Conservation (phyloP, 805 yeast species). For the Diddensiella caesifluorescens region DNA sequence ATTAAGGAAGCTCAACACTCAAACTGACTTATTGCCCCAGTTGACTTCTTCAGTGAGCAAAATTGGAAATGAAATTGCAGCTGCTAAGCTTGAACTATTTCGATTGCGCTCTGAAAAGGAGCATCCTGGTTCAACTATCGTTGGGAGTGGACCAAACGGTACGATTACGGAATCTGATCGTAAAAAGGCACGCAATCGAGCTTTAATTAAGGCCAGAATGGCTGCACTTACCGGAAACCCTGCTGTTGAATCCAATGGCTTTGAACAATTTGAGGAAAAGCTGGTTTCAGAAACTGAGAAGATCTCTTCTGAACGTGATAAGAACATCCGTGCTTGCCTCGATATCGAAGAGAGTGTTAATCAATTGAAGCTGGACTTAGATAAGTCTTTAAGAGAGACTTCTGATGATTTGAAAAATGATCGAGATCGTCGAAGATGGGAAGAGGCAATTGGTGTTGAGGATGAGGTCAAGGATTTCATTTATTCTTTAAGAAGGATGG, state of each 20-base stretch:
- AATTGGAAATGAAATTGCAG: slow-evolving; percentile 63
- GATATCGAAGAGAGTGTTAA: slow-evolving; percentile 71
- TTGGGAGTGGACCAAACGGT: slow-evolving; percentile 86
- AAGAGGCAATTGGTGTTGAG: slow-evolving; percentile 70
- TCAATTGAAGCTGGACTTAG: slow-evolving; percentile 51
- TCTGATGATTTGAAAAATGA: slow-evolving; percentile 29
- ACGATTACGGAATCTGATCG: slow-evolving; percentile 78
- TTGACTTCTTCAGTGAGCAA: slow-evolving; percentile 58
- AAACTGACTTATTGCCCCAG: slow-evolving; percentile 67
- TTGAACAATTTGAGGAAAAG: slow-evolving; percentile 50
- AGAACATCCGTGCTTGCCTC: slow-evolving; percentile 53
- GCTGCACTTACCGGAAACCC: slow-evolving; percentile 85
- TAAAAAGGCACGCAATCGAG: slow-evolving; percentile 73
- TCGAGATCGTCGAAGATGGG: slow-evolving; percentile 69
- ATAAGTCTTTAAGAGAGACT: slow-evolving; percentile 38
- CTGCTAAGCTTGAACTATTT: slow-evolving; percentile 58
- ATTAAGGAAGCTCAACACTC: slow-evolving; percentile 49
- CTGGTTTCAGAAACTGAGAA: slow-evolving; percentile 39
- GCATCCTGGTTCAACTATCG: slow-evolving; percentile 64
- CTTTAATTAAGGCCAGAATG: slow-evolving; percentile 77
- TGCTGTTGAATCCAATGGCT: slow-evolving; percentile 34
- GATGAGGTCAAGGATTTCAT: slow-evolving; percentile 63
- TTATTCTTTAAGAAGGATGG: slow-evolving; percentile 38
- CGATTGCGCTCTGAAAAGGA: slow-evolving; percentile 50
- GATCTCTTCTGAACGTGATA: slow-evolving; percentile 49